A percentile compares a stretch with the other conserved stretches of the same genome.
Conservation (phyloP, 257 asterid species). For the Nyctanthes arbortristis region DNA sequence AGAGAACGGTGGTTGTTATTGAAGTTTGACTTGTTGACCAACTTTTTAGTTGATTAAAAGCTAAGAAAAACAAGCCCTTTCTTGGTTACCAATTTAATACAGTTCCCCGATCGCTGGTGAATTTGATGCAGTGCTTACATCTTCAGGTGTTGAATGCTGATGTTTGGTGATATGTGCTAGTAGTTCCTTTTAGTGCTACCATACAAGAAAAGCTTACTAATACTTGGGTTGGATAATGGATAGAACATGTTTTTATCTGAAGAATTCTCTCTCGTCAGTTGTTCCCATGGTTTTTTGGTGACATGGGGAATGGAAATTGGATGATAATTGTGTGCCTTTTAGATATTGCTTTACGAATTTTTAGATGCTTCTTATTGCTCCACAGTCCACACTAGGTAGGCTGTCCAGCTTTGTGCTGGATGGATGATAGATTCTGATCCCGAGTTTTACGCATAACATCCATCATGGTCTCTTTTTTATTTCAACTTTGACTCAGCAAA, state of each 20-base stretch:
- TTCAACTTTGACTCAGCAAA: background rate
- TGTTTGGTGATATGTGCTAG: background rate
- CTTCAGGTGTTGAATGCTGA: slow-evolving; percentile 2
- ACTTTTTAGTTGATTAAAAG: no score
- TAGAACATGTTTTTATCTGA: background rate
- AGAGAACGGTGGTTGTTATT: no score
- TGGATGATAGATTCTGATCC: slow-evolving; percentile 2
- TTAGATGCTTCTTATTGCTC: background rate
- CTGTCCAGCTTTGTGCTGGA: background rate
- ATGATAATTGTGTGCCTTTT: background rate
- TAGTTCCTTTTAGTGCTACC: background rate
- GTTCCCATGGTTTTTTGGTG: background rate
- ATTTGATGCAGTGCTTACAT: background rate
- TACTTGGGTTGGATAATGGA: no score
- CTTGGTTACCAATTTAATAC: background rate
- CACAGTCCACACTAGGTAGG: slow-evolving; percentile 1
- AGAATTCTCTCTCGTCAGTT: background rate
- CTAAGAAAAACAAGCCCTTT: background rate
- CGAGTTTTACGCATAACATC: background rate
- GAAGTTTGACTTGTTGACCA: no score
- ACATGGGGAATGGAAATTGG: background rate
- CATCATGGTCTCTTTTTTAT: background rate
- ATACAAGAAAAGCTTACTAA: background rate
- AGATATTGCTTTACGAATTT: background rate
- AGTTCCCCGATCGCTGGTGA: background rate